phyloP scores from a whole-genome alignment of 352 stramenopile species.

The Pythium apleroticum region DNA sequence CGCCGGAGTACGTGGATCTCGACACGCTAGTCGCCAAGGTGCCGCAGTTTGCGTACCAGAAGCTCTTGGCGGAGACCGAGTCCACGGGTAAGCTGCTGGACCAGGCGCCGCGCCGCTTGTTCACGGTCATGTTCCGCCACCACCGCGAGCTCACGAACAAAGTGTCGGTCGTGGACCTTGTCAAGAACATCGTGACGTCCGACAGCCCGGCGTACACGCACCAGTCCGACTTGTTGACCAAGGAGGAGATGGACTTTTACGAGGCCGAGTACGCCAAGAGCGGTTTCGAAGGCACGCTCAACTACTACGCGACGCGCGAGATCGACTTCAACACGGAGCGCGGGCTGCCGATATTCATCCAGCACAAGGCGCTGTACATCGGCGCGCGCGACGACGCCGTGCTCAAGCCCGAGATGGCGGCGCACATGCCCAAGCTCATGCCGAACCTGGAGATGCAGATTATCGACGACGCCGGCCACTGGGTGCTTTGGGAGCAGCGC shows the following conservation, averaged over 20 bases:
- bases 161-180: too few relatives aligned
- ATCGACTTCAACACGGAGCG: constrained; percentile 57
- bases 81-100: constrained; percentile 36
- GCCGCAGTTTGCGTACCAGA: constrained; percentile 69
- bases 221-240: constrained; percentile 44
- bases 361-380: constrained; percentile 63
- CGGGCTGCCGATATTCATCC: constrained; percentile 30
- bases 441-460: constrained; percentile 54
- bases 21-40: constrained; percentile 46
- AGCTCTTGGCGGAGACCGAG: constrained; percentile 44
- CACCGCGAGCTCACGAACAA: constrained; percentile 33
- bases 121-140: constrained; percentile 53
- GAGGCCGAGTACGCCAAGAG: constrained; percentile 48
- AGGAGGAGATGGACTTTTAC: constrained; percentile 64
- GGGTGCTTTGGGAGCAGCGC: constrained; percentile 60
- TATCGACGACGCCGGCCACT: constrained; percentile 54
- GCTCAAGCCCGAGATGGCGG: too few relatives aligned
- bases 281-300: constrained; percentile 58
- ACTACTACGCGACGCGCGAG: constrained; percentile 63
- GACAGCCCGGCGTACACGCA: constrained; percentile 36
- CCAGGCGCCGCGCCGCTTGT: constrained; percentile 42
- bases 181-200: constrained; percentile 28
- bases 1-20: constrained; percentile 36
- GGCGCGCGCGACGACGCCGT: constrained; percentile 53
- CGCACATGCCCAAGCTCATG: too few relatives aligned